Conservation (phyloP, 176 grass and related monocot species). For the Ensete glaucum region DNA sequence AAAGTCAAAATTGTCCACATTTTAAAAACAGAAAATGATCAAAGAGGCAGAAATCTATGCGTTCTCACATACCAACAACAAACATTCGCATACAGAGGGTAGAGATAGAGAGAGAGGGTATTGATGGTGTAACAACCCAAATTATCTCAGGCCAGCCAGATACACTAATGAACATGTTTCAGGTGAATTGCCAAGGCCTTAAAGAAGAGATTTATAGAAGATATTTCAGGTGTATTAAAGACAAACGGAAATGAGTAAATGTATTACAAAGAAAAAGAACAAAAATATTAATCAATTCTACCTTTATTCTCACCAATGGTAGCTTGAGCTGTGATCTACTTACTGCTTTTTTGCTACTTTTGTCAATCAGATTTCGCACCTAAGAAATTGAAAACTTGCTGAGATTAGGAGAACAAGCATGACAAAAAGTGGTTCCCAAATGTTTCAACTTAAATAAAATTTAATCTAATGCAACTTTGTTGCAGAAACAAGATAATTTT, state of each 20-base stretch:
- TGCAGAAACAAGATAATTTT: background rate
- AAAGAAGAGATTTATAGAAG: background rate
- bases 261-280: background rate
- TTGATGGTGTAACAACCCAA: background rate
- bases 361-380: constrained; percentile 67
- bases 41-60: no score
- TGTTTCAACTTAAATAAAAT: background rate
- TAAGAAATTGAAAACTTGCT: constrained; percentile 23
- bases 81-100: no score
- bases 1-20: background rate
- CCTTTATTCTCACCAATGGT: constrained; percentile 81
- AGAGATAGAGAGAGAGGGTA: no score
- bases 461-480: no score
- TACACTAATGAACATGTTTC: background rate
- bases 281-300: constrained; percentile 4
- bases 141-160: background rate
- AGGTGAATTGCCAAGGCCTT: background rate
- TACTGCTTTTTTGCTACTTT: constrained; percentile 25
- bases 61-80: no score
- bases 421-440: background rate
- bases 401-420: constrained; percentile 11
- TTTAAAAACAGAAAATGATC: background rate
- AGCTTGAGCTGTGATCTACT: constrained; percentile 40
- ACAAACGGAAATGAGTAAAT: background rate
- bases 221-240: background rate